phyloP scores from a whole-genome alignment of 495 filamentous ascomycete species.

The Penicillium longicatenatum region DNA sequence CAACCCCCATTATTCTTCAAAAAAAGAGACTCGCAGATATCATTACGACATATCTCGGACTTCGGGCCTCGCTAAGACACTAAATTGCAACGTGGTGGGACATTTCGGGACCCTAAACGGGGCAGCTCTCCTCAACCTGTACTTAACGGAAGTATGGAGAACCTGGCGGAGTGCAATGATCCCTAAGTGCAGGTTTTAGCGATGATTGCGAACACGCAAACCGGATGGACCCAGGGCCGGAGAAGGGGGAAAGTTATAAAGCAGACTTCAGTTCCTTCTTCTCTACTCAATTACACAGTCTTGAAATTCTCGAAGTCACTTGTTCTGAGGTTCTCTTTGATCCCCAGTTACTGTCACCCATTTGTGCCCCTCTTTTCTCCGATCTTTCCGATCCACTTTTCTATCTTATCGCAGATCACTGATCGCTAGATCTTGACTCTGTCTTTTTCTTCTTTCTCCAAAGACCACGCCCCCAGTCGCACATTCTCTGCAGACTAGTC shows the following conservation, averaged over 20 bases:
- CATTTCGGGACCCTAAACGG: constrained; percentile 30
- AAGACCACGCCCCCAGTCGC: background rate
- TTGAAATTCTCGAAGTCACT: background rate
- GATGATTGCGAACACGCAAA: constrained; percentile 27
- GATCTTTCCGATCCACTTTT: constrained; percentile 22
- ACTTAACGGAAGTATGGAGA: constrained; percentile 51
- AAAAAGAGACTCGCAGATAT: constrained; percentile 5
- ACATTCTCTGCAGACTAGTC: constrained; percentile 1
- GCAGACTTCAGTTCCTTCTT: constrained; percentile 2
- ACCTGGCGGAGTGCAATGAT: constrained; percentile 37
- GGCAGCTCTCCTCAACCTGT: constrained; percentile 52
- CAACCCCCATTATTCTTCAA: constrained; percentile 1
- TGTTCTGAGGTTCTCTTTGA: constrained; percentile 10
- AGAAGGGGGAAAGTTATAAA: constrained; percentile 16
- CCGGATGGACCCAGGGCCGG: constrained; percentile 17
- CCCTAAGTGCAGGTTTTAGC: constrained; percentile 56
- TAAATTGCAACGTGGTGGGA: constrained; percentile 19
- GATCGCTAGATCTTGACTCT: constrained; percentile 9
- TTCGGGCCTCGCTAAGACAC: constrained; percentile 18
- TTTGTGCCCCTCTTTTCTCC: constrained; percentile 16
- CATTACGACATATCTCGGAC: constrained; percentile 18
- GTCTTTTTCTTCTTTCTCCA: background rate
- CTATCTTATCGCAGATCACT: constrained; percentile 35
- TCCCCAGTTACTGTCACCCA: constrained; percentile 1
- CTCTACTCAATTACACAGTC: constrained; percentile 5